Evolutionary conservation across 129 eudicot species (phyloP).

Genomic region (Glebionis coronaria): DNA sequence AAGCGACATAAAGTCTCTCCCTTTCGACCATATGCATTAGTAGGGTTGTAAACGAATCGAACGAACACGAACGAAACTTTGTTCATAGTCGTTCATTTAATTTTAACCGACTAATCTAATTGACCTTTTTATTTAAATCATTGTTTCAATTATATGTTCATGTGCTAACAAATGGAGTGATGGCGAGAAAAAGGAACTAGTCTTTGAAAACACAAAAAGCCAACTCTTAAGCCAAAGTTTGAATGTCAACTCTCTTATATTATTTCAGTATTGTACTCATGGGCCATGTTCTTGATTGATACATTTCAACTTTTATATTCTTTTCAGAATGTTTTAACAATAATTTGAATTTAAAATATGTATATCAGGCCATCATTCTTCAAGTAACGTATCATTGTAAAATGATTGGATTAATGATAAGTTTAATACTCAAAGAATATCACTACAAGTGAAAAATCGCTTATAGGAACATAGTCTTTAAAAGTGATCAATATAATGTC

Average conservation of each 20-base stretch:
- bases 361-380: slow-evolving; percentile 5
- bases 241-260: slow-evolving; percentile 22
- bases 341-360: neutral
- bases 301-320: slow-evolving; percentile 6
- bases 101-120: too few relatives aligned
- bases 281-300: slow-evolving; percentile 19
- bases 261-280: slow-evolving; percentile 15
- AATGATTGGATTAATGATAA: neutral
- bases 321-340: slow-evolving; percentile 22
- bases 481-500: too few relatives aligned
- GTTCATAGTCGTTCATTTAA: too few relatives aligned
- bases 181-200: slow-evolving; percentile 5
- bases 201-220: slow-evolving; percentile 18
- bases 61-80: too few relatives aligned
- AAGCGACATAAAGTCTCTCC: neutral
- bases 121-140: too few relatives aligned
- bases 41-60: too few relatives aligned
- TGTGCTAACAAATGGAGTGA: slow-evolving; percentile 24
- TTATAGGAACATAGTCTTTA: too few relatives aligned
- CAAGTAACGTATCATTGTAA: slow-evolving; percentile 5
- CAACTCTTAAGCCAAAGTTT: neutral
- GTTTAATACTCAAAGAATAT: neutral
- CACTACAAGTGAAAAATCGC: too few relatives aligned
- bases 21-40: slow-evolving; percentile 4
- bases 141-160: neutral